phyloP scores from a whole-genome alignment of 108 stramenopile genomes.

The Discostella stelligeroides region DNA sequence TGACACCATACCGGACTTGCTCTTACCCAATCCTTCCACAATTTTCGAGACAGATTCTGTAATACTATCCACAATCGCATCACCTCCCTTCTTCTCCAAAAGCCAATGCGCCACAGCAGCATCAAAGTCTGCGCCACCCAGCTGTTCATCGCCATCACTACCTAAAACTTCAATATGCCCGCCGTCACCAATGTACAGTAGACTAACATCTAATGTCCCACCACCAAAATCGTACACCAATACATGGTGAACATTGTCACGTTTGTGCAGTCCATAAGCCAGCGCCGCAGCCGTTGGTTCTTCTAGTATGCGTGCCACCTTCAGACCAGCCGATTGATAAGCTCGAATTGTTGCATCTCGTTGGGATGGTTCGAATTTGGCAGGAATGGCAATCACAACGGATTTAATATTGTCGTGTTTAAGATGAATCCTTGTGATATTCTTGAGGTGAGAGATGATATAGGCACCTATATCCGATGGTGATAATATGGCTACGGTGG shows the following conservation, averaged over 20 bases:
- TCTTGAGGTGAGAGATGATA: conserved; percentile 75
- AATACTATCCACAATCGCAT: conserved; percentile 20
- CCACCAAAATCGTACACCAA: conserved; percentile 98
- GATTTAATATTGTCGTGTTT: conserved; percentile 89
- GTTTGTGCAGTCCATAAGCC: conserved; percentile 95
- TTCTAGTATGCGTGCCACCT: conserved; percentile 85
- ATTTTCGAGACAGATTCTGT: conserved; percentile 34
- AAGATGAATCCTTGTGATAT: conserved; percentile 69
- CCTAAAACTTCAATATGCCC: conserved; percentile 94
- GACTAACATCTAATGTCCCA: conserved; percentile 94
- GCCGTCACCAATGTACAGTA: conserved; percentile 89
- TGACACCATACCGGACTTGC: not conserved
- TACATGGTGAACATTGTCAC: conserved; percentile 92
- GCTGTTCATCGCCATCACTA: conserved; percentile 89
- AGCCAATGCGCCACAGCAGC: conserved; percentile 79
- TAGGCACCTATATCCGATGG: conserved; percentile 80
- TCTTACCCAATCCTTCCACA: conserved; percentile 11
- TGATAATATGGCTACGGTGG: conserved; percentile 42
- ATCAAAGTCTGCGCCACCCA: conserved; percentile 93
- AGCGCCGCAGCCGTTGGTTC: conserved; percentile 97
- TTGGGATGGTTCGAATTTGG: conserved; percentile 92
- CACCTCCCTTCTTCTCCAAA: conserved; percentile 31
- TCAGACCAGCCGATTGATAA: conserved; percentile 81
- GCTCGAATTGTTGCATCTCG: conserved; percentile 79
- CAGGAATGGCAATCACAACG: conserved; percentile 96